These are phyloP conservation scores for Plasmodium vinckei DNA, from an alignment of 169 alveolate genomes.

Conservation along the genomic window DNA sequence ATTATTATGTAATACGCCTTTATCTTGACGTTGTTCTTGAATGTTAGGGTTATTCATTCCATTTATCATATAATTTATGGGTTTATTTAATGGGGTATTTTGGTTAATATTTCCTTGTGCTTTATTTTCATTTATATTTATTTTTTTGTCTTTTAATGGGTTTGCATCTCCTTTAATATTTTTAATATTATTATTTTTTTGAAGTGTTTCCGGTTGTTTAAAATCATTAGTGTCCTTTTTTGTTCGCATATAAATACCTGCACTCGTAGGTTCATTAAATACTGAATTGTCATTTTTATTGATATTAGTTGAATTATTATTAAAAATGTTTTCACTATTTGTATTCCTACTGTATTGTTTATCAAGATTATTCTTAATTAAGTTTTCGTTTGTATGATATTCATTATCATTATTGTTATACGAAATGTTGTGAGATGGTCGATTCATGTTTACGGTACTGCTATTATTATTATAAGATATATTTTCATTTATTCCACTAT, in stretches of 20 bases:
- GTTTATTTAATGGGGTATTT: conserved; percentile 3
- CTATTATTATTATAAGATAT: conserved; percentile 5
- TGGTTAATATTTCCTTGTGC: conserved; percentile 4
- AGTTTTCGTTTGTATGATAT: neutral
- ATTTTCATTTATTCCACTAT: neutral
- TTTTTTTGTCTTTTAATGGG: conserved; percentile 7
- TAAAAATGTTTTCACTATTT: neutral
- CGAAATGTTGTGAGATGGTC: neutral
- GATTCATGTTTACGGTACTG: neutral
- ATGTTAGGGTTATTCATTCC: conserved; percentile 9
- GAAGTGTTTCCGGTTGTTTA: conserved; percentile 3
- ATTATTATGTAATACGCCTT: conserved; percentile 15
- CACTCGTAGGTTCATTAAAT: conserved; percentile 7
- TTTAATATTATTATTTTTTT: conserved; percentile 33
- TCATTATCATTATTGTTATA: conserved; percentile 1
- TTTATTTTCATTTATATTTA: conserved; percentile 6
- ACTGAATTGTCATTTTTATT: conserved; percentile 5
- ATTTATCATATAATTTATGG: conserved; percentile 3
- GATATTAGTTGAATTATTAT: conserved; percentile 12
- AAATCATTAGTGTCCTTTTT: conserved; percentile 13
- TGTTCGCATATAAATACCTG: conserved; percentile 16
- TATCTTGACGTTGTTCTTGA: neutral
- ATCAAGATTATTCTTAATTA: neutral
- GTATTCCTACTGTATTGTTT: neutral
- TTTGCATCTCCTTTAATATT: neutral